Evolutionary conservation across 345 rosid species (phyloP).

Genomic region (Schrenkiella parvula): DNA sequence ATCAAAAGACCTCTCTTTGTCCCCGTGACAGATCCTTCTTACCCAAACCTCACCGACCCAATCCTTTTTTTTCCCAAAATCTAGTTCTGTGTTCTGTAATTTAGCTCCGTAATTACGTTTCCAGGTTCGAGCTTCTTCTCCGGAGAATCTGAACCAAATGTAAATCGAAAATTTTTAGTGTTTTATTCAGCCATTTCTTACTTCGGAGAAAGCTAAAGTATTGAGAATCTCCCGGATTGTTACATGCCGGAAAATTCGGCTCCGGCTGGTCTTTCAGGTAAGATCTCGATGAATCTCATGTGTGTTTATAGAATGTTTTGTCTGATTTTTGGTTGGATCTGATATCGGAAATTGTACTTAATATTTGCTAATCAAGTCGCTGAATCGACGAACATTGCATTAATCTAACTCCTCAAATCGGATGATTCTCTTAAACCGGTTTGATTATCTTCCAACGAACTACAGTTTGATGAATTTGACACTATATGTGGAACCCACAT

Average conservation of each 20-base stretch:
- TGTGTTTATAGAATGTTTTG: background rate
- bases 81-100: constrained; percentile 3
- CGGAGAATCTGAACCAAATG: background rate
- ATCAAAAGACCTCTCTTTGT: constrained; percentile 29
- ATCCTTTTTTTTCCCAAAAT: background rate
- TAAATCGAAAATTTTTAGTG: background rate
- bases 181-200: background rate
- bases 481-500: constrained; percentile 5
- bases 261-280: constrained; percentile 49
- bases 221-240: background rate
- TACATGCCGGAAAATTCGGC: constrained; percentile 43
- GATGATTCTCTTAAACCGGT: background rate
- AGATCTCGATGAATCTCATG: background rate
- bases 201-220: background rate
- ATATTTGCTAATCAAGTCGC: background rate
- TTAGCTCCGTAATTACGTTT: background rate
- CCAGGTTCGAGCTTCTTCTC: constrained; percentile 6
- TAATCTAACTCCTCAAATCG: background rate
- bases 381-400: background rate
- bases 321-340: constrained; percentile 24
- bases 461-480: background rate
- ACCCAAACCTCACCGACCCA: constrained; percentile 37
- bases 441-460: background rate
- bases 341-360: background rate
- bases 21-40: constrained; percentile 41